phyloP scores from a whole-genome alignment of 2,329 filamentous ascomycete species.

The Capronia epimyces region DNA sequence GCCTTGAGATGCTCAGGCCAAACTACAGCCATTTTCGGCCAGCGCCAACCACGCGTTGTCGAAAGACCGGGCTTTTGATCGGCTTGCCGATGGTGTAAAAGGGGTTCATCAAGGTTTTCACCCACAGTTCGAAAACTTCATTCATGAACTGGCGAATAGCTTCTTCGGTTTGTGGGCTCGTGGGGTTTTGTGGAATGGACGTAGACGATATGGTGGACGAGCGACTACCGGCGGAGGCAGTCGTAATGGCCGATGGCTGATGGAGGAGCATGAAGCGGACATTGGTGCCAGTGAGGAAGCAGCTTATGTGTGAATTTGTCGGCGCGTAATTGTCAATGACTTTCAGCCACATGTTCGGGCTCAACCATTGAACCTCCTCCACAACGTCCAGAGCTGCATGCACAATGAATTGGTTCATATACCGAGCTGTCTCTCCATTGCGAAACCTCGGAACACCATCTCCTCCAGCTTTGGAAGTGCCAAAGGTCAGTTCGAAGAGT shows the following conservation, averaged over 20 bases:
- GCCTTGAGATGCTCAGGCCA: neutral
- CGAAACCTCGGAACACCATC: slow-evolving; percentile 87
- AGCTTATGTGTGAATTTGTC: slow-evolving; percentile 81
- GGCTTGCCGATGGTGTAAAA: slow-evolving; percentile 85
- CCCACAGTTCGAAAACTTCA: slow-evolving; percentile 93
- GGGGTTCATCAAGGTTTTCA: slow-evolving; percentile 95
- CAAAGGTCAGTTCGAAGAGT: slow-evolving; percentile 94
- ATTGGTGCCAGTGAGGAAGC: slow-evolving; percentile 88
- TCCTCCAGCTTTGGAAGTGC: slow-evolving; percentile 90
- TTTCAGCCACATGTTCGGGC: slow-evolving; percentile 87
- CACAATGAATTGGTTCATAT: slow-evolving; percentile 96
- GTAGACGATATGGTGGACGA: slow-evolving; percentile 46
- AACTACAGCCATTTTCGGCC: slow-evolving; percentile 82
- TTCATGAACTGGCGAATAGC: slow-evolving; percentile 90
- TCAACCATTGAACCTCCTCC: slow-evolving; percentile 93
- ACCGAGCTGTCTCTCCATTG: slow-evolving; percentile 66
- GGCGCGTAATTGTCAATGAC: slow-evolving; percentile 89
- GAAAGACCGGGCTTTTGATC: slow-evolving; percentile 80
- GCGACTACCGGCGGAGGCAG: slow-evolving; percentile 31
- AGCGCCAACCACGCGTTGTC: slow-evolving; percentile 72
- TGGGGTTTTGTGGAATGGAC: slow-evolving; percentile 78
- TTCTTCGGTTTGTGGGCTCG: slow-evolving; percentile 85
- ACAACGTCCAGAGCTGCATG: slow-evolving; percentile 92
- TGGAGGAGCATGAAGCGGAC: slow-evolving; percentile 92
- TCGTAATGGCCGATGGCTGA: slow-evolving; percentile 56